phyloP scores from a whole-genome alignment of 768 basidiomycete genomes.

The Hygrocybe coccinea region DNA sequence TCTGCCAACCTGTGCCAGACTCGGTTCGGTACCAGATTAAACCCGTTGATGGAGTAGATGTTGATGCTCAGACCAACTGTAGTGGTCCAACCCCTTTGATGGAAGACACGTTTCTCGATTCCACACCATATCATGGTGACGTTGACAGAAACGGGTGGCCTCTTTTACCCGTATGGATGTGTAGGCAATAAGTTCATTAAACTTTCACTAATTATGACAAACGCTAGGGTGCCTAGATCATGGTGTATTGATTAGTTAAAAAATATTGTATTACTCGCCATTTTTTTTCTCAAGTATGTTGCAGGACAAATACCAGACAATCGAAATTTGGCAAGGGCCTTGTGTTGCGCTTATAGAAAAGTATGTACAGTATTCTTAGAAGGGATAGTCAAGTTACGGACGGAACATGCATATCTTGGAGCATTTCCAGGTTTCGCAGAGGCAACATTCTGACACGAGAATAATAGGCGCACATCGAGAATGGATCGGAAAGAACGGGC shows the following conservation, averaged over 20 bases:
- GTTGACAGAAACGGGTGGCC: not conserved
- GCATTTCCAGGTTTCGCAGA: too few relatives aligned
- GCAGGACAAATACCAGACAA: not conserved
- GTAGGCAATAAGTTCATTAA: not conserved
- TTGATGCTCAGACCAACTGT: not conserved
- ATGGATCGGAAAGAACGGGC: too few relatives aligned
- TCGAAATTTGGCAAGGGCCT: too few relatives aligned
- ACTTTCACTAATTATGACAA: not conserved
- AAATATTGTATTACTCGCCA: not conserved
- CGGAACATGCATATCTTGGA: too few relatives aligned
- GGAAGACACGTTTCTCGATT: not conserved
- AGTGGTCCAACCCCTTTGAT: too few relatives aligned
- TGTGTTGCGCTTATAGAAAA: too few relatives aligned
- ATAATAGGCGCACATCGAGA: too few relatives aligned
- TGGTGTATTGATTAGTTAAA: not conserved
- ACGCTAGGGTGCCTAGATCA: not conserved
- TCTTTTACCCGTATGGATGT: slow-evolving; percentile 4
- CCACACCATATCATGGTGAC: not conserved
- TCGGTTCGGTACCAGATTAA: slow-evolving; percentile 1
- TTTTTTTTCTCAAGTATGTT: not conserved
- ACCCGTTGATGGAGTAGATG: not conserved
- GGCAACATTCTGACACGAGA: too few relatives aligned
- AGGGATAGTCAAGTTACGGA: too few relatives aligned
- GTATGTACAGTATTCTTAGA: too few relatives aligned
- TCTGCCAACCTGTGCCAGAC: slow-evolving; percentile 9